Percentiles rank a stretch among this genome's conserved stretches.
Conservation (phyloP, 1,139 yeast species). For the Kodamaea sp. region DNA sequence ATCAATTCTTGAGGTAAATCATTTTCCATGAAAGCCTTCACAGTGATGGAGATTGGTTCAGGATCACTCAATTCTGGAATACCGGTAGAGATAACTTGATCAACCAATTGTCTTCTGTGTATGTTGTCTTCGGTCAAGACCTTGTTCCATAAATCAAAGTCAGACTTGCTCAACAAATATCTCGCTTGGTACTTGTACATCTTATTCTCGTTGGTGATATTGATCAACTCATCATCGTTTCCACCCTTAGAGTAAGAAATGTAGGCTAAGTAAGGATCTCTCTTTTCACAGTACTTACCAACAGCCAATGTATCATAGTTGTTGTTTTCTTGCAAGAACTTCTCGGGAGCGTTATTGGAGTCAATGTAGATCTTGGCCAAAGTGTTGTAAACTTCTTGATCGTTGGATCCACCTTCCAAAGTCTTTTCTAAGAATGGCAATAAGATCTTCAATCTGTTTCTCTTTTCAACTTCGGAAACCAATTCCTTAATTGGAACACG, state of each 20-base stretch:
- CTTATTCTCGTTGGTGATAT: constrained; percentile 92
- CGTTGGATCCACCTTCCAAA: constrained; percentile 83
- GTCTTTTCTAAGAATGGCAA: constrained; percentile 93
- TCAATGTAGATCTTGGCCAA: constrained; percentile 97
- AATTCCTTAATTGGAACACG: constrained; percentile 91
- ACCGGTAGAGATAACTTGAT: constrained; percentile 94
- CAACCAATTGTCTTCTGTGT: constrained; percentile 88
- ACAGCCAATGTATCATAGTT: constrained; percentile 89
- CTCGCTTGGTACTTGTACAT: constrained; percentile 99
- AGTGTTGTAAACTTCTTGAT: constrained; percentile 90
- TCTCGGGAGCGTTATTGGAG: constrained; percentile 95
- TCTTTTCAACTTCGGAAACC: constrained; percentile 92
- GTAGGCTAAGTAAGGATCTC: constrained; percentile 97
- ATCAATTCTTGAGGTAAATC: constrained; percentile 91
- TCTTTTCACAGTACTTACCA: constrained; percentile 98
- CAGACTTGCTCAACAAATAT: constrained; percentile 84
- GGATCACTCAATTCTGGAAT: constrained; percentile 95
- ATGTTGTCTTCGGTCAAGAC: constrained; percentile 76
- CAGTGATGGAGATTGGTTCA: constrained; percentile 93
- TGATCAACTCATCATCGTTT: constrained; percentile 84
- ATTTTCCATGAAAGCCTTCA: constrained; percentile 95
- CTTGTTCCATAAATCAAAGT: constrained; percentile 74
- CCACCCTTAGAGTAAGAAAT: constrained; percentile 95
- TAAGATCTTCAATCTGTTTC: constrained; percentile 88
- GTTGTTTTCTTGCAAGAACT: constrained; percentile 88